Percentiles rank a stretch among this genome's conserved stretches.
These are phyloP conservation scores for Yarrowia divulgata DNA, from an alignment of 805 yeast species.

Conservation along the genomic window DNA sequence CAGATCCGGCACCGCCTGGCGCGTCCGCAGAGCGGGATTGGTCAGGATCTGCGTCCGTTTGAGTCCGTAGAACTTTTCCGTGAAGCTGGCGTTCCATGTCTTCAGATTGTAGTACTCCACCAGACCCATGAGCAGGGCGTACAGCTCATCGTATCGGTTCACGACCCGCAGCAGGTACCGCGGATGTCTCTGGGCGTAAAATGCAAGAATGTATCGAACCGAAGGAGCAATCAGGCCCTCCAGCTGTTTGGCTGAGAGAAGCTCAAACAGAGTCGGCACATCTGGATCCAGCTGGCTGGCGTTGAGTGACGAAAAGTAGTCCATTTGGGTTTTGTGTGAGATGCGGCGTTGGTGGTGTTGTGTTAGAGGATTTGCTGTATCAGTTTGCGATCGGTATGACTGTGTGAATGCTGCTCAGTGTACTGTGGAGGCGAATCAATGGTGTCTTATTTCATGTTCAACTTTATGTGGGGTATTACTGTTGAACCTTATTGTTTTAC, in stretches of 20 bases:
- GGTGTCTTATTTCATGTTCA: slow-evolving; percentile 21
- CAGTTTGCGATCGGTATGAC: too few relatives aligned
- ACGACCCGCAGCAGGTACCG: slow-evolving; percentile 66
- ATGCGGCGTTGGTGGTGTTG: background rate
- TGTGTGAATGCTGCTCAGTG: background rate
- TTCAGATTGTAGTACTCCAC: slow-evolving; percentile 75
- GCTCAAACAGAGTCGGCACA: slow-evolving; percentile 87
- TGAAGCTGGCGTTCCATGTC: slow-evolving; percentile 83
- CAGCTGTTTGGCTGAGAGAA: slow-evolving; percentile 80
- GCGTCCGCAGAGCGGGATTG: slow-evolving; percentile 46
- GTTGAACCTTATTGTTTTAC: background rate
- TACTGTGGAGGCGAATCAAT: slow-evolving; percentile 16
- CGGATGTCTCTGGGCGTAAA: slow-evolving; percentile 82
- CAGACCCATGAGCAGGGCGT: slow-evolving; percentile 62
- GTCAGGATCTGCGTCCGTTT: slow-evolving; percentile 60
- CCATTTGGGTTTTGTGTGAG: slow-evolving; percentile 56
- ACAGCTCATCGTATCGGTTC: slow-evolving; percentile 79
- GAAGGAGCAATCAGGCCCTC: slow-evolving; percentile 83
- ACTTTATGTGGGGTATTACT: slow-evolving; percentile 24
- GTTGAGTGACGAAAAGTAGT: slow-evolving; percentile 78
- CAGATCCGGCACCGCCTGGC: slow-evolving; percentile 48
- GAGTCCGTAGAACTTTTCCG: slow-evolving; percentile 91
- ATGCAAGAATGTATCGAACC: slow-evolving; percentile 75
- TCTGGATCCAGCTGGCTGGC: slow-evolving; percentile 76
- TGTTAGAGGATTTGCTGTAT: background rate